Evolutionary conservation across 1,284 basidiomycete species (phyloP), one percentile per base, ranked within the genome.

Genomic region (Microbotryomycetes sp.): DNA sequence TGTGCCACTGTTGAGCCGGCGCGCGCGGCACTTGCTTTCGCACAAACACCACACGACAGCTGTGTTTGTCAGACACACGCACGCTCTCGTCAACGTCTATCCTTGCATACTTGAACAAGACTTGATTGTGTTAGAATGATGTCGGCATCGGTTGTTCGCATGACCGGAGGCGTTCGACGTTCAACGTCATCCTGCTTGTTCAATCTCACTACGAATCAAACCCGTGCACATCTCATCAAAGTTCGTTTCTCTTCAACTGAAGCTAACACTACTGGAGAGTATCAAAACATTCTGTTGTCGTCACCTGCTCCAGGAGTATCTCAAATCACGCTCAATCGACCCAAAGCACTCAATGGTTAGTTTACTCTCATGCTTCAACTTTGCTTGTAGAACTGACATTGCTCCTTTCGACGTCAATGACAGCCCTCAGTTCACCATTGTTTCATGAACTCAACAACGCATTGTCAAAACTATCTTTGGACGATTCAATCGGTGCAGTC

Each of bases 261-360:
- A 6, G 12, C 32, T 60, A 85, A 82, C 23, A 78, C 80, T 46
- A 81, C 81, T 14, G 73, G 71, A 19, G 77, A 79, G 56, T 89
- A 88, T 78, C 80, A 84, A 68, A 81, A 86, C 76, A 88, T 93
- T 75, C 79, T 92, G 63, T 82, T 86, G 36, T 85, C 87, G 5
- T 53, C 55, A 3, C 66, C 65, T 6, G 81, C 84, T 60, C 82
- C 85, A 26, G 83, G 83, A 55, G 92, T 98, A 56, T 81, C 84
- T 9, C 86, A 97, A 70, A 85, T 99, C 76, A 91, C 89, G 16
- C 83, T 99, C 73, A 97, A 99, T 80, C 83, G 94, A 59, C 94
- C 96, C 54, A 97, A 96, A 74, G 91, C 91, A 26, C 82, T 97
- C 71, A 97, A 98, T 76, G 63, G 63, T 63, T 3, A 30, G 65